Percentiles rank a stretch among this genome's conserved stretches.
Evolutionary conservation across 78 protist genomes (phyloP).

Genomic region (Parvularia atlantis): DNA sequence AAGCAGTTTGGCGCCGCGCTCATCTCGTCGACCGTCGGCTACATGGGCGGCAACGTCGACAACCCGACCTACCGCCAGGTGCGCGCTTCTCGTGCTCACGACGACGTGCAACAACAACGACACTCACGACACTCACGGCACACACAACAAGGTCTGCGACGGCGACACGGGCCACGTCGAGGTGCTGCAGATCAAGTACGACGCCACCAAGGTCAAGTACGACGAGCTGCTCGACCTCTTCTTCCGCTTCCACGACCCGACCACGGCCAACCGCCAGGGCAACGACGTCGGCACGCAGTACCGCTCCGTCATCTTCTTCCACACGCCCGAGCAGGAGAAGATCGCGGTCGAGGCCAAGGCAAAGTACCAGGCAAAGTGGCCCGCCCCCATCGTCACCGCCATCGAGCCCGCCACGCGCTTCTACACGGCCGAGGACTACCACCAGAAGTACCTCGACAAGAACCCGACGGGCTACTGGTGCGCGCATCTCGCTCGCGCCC

Average conservation of each 20-base stretch:
- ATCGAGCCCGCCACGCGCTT: constrained; percentile 26
- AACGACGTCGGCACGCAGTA: constrained; percentile 82
- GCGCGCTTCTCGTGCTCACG: no score
- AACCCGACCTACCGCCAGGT: constrained; percentile 25
- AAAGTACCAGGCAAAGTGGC: not conserved
- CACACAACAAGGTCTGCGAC: constrained; percentile 69
- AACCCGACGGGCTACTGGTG: constrained; percentile 4
- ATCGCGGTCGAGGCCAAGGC: constrained; percentile 17
- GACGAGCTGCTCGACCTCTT: constrained; percentile 30
- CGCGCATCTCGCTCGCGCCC: no score
- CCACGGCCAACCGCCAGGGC: constrained; percentile 72
- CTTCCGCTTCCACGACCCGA: constrained; percentile 70
- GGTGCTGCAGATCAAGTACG: constrained; percentile 61
- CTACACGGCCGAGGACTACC: constrained; percentile 59
- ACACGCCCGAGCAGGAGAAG: constrained; percentile 41
- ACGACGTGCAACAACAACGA: no score
- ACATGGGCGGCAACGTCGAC: constrained; percentile 3
- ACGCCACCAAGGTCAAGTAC: constrained; percentile 31
- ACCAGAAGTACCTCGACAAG: constrained; percentile 49
- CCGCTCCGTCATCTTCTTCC: constrained; percentile 57
- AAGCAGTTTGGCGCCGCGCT: not conserved
- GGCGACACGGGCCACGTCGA: constrained; percentile 81
- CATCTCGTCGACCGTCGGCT: constrained; percentile 18
- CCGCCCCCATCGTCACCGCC: constrained; percentile 36
- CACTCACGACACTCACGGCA: no score